These are phyloP conservation scores for Eucalyptus erythrocorys DNA, from an alignment of 345 rosid species.

Conservation along the genomic window DNA sequence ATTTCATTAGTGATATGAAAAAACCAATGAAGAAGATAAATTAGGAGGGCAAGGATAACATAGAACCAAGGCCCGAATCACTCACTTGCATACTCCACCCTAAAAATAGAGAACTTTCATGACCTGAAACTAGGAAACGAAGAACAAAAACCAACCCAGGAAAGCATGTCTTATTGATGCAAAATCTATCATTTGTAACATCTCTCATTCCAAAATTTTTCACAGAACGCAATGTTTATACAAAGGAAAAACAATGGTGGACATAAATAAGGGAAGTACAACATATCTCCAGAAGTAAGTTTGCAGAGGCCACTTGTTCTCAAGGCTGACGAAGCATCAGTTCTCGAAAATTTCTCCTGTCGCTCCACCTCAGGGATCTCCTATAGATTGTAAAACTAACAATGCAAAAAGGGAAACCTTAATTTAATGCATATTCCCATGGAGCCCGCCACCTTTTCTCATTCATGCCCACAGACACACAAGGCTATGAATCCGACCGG, in stretches of 20 bases:
- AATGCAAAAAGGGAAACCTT: not conserved
- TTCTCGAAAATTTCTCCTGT: not conserved
- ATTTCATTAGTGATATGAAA: not conserved
- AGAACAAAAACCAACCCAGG: not conserved
- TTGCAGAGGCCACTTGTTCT: slow-evolving; percentile 7
- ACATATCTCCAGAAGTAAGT: slow-evolving; percentile 18
- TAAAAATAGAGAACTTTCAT: not conserved
- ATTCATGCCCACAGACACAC: not conserved
- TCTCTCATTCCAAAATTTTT: slow-evolving; percentile 28
- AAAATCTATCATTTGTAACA: not conserved
- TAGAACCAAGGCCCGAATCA: not conserved
- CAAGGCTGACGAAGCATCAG: slow-evolving; percentile 1
- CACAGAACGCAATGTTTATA: slow-evolving; percentile 29
- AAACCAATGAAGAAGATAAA: not conserved
- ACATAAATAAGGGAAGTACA: slow-evolving; percentile 8
- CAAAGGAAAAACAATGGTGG: slow-evolving; percentile 8
- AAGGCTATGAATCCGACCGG: not conserved
- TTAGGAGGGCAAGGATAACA: not conserved
- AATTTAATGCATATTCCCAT: not conserved
- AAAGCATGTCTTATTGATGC: not conserved
- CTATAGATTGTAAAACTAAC: not conserved
- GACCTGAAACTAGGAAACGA: not conserved
- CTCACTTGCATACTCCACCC: not conserved
- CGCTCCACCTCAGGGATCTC: not conserved
- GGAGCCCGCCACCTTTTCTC: not conserved